Percentiles rank a stretch among this genome's conserved stretches.
Conservation (phyloP, 768 basidiomycete genomes). For the Scleroderma bovista region DNA sequence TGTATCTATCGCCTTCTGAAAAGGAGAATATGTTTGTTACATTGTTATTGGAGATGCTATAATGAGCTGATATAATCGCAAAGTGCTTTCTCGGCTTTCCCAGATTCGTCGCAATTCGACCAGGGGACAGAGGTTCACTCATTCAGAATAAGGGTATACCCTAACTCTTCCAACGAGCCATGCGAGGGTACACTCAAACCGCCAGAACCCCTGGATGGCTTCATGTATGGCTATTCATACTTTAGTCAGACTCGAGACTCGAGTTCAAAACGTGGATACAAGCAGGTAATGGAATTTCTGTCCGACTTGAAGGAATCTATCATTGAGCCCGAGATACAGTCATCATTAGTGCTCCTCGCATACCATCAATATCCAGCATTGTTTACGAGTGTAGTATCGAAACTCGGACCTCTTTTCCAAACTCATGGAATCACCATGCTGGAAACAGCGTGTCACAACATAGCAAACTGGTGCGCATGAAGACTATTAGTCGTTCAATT, state of each 20-base stretch:
- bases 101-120: constrained; percentile 81
- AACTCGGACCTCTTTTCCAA: constrained; percentile 72
- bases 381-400: constrained; percentile 60
- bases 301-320: background rate
- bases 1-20: constrained; percentile 60
- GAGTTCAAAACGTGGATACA: constrained; percentile 70
- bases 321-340: constrained; percentile 7
- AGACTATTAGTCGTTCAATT: background rate
- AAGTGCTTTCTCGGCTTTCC: constrained; percentile 90
- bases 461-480: constrained; percentile 69
- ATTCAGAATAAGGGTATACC: constrained; percentile 69
- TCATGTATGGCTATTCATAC: constrained; percentile 71
- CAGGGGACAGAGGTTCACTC: constrained; percentile 83
- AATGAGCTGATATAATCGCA: constrained; percentile 5
- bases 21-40: constrained; percentile 69
- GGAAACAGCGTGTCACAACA: constrained; percentile 82
- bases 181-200: constrained; percentile 19
- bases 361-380: constrained; percentile 78
- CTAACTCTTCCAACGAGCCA: constrained; percentile 15
- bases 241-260: constrained; percentile 69
- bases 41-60: background rate
- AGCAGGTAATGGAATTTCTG: constrained; percentile 47
- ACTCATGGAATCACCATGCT: constrained; percentile 73
- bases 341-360: constrained; percentile 69
- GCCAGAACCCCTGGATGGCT: constrained; percentile 50